Evolutionary conservation across 2,329 filamentous ascomycete species (phyloP), one percentile per base, ranked within the genome.

Genomic region (Biscogniauxia marginata): DNA sequence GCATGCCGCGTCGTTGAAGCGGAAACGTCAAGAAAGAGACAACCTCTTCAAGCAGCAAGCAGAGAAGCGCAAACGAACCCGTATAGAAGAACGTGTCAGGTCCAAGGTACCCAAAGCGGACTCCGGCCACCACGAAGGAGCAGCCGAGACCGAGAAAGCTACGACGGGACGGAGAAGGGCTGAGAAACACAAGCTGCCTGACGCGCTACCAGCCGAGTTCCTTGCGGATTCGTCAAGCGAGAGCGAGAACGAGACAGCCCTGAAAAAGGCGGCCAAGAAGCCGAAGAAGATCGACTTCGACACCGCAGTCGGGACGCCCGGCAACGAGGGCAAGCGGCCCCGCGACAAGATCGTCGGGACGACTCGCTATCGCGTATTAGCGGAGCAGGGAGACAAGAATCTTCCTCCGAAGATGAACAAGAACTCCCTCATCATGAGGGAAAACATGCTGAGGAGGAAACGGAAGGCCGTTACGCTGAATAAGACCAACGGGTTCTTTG

Each of bases 11-110:
- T 73, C 73, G 5, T 71, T 79, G 59, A 85, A 82, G 70, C 75
- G 76, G 52, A 85, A 83, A 71, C 79, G 83, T 34, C 79, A 83
- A 65, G 77, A 82, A 67, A 77, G 79, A 54, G 81, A 84, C 65
- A 73, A 74, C 20, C 74, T 79, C 21, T 75, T 84, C 65, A 84
- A 83, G 68, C 73, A 80, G 53, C 83, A 85, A 69, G 82, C 82
- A 2, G 73, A 76, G 57, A 73, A 76, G 65, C 78, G 80, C 58
- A 83, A 80, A 66, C 70, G 68, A 8, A 55, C 55, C 16, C 60
- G 61, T 23, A 52, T 18, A 2, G 49, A 50, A 5, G 59, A 58
- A 2, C 44, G 58, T 43, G 24, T 56, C 13, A 57, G 61, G 46
- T 62, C n/a, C 19, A 25, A 56, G 58, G 57, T 62, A 58, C 48